Evolutionary conservation across 2,329 filamentous ascomycete species (phyloP).

Genomic region (Plenodomus biglobosus): DNA sequence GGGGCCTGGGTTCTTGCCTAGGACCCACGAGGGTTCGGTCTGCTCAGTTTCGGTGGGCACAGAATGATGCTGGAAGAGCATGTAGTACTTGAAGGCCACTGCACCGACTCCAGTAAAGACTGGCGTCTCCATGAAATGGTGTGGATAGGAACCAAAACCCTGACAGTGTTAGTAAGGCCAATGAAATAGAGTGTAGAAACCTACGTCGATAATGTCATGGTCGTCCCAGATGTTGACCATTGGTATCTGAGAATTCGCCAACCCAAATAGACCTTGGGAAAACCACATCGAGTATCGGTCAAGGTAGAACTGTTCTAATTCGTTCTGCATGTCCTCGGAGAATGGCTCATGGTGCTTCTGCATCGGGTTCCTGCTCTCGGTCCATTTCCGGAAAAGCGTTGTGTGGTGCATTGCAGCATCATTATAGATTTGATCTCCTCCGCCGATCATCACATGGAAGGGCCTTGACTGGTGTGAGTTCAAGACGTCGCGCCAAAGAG

Average conservation of each 20-base stretch:
- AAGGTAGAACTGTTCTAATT: conserved; percentile 86
- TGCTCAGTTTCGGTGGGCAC: conserved; percentile 75
- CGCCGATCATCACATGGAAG: conserved; percentile 98
- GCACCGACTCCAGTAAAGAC: conserved; percentile 88
- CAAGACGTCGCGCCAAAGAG: conserved; percentile 93
- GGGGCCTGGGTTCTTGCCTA: conserved; percentile 77
- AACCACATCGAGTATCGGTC: conserved; percentile 93
- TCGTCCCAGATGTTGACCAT: conserved; percentile 99
- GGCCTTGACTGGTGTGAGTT: conserved; percentile 89
- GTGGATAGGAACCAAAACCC: conserved; percentile 89
- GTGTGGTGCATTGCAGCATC: conserved; percentile 79
- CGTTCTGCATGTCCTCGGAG: conserved; percentile 77
- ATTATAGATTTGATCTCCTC: conserved; percentile 96
- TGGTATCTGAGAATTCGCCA: conserved; percentile 91
- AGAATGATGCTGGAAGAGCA: conserved; percentile 97
- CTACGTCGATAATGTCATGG: conserved; percentile 62
- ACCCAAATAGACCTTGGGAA: conserved; percentile 88
- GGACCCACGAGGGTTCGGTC: conserved; percentile 87
- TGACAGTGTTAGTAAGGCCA: conserved; percentile 41
- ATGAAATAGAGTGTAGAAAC: conserved; percentile 56
- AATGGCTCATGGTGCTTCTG: conserved; percentile 80
- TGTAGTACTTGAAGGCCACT: conserved; percentile 96
- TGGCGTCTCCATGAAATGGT: conserved; percentile 86
- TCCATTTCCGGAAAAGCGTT: conserved; percentile 78
- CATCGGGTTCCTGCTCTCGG: conserved; percentile 74